phyloP scores from a whole-genome alignment of 352 stramenopile genomes.

The Globisporangium nodosum region DNA sequence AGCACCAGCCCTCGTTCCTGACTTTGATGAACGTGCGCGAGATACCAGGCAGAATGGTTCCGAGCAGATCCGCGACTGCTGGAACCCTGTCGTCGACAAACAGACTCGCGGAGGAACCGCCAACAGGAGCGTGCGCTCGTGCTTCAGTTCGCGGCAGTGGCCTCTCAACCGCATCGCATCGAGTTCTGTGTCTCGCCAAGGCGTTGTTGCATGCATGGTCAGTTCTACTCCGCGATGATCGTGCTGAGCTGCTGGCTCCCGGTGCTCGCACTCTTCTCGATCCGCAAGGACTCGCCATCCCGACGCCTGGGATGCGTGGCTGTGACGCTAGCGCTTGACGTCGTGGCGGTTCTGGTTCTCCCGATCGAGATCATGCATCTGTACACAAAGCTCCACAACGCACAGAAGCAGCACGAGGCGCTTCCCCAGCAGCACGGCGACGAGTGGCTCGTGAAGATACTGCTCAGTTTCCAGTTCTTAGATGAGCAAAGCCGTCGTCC shows the following conservation, averaged over 20 bases:
- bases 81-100: background rate
- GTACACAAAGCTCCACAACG: background rate
- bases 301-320: background rate
- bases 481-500: background rate
- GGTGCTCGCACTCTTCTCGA: background rate
- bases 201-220: background rate
- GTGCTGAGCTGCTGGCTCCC: slow-evolving; percentile 6
- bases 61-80: background rate
- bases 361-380: background rate
- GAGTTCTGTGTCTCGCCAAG: background rate
- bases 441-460: slow-evolving; percentile 4
- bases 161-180: background rate
- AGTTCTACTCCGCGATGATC: background rate
- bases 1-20: background rate
- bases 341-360: background rate
- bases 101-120: background rate
- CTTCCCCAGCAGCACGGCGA: slow-evolving; percentile 5
- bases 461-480: slow-evolving; percentile 7
- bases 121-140: background rate
- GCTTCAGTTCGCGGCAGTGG: background rate
- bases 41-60: background rate
- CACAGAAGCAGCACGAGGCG: background rate
- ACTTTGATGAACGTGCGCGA: background rate
- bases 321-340: background rate
- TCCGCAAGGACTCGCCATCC: background rate